These are phyloP conservation scores for Parathielavia appendiculata DNA, from an alignment of 495 filamentous ascomycete genomes.

Conservation along the genomic window DNA sequence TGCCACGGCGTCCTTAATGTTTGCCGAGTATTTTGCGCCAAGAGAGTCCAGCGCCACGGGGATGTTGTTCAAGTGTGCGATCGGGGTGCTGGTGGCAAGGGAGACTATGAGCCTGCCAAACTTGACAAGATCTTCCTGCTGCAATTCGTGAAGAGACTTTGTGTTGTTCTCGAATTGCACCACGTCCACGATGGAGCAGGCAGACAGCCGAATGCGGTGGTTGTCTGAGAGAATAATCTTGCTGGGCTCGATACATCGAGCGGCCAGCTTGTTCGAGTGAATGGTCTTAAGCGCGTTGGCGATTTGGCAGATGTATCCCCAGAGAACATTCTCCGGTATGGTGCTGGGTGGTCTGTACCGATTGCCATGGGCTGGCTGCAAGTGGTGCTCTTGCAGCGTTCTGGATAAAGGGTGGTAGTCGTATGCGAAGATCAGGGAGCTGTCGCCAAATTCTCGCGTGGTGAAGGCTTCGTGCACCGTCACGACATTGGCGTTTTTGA, in stretches of 20 bases:
- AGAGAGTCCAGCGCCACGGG: slow-evolving; percentile 65
- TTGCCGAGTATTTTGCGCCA: slow-evolving; percentile 61
- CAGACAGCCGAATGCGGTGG: slow-evolving; percentile 81
- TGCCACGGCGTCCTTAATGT: slow-evolving; percentile 66
- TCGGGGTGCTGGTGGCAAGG: slow-evolving; percentile 61
- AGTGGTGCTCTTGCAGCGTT: slow-evolving; percentile 80
- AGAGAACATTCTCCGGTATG: slow-evolving; percentile 73
- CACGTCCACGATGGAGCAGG: slow-evolving; percentile 82
- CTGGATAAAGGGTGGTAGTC: slow-evolving; percentile 90
- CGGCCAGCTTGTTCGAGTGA: slow-evolving; percentile 74
- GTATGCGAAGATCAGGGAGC: slow-evolving; percentile 88
- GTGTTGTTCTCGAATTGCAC: slow-evolving; percentile 63
- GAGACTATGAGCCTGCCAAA: slow-evolving; percentile 79
- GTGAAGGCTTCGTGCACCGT: slow-evolving; percentile 90
- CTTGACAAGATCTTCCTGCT: slow-evolving; percentile 80
- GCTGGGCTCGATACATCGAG: slow-evolving; percentile 72
- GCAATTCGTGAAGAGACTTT: slow-evolving; percentile 63
- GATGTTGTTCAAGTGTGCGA: slow-evolving; percentile 48
- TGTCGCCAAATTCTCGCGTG: slow-evolving; percentile 85
- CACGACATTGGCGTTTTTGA: slow-evolving; percentile 77
- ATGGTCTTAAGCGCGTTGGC: slow-evolving; percentile 83
- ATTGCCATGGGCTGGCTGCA: slow-evolving; percentile 51
- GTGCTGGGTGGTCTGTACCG: slow-evolving; percentile 40
- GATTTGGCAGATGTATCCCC: slow-evolving; percentile 91
- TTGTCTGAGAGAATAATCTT: slow-evolving; percentile 83